These are phyloP conservation scores for Yamadazyma taylorii DNA, from an alignment of 1,139 yeast species.

Conservation along the genomic window DNA sequence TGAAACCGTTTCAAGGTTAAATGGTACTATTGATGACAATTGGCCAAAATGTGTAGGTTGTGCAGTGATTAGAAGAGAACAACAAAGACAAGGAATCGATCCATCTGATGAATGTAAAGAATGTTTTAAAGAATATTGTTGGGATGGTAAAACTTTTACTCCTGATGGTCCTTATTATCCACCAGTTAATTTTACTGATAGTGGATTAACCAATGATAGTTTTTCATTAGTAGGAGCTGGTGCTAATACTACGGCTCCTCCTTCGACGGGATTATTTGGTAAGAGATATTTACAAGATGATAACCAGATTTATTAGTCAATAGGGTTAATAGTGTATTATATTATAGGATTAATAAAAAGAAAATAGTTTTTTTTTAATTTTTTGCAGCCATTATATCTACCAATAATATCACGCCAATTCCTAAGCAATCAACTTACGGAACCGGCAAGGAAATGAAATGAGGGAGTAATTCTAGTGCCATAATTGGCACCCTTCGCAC, in stretches of 20 bases:
- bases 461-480: not conserved
- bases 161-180: conserved; percentile 16
- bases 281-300: conserved; percentile 1
- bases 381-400: not conserved
- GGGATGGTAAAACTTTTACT: conserved; percentile 33
- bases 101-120: conserved; percentile 40
- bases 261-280: not conserved
- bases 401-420: conserved; percentile 1
- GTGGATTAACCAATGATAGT: conserved; percentile 27
- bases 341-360: too few species aligned
- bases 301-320: not conserved
- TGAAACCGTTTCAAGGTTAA: conserved; percentile 30
- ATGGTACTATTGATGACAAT: conserved; percentile 35
- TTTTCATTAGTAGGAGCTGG: conserved; percentile 14
- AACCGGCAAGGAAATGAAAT: conserved; percentile 5
- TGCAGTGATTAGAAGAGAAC: conserved; percentile 45
- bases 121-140: conserved; percentile 42
- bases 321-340: not conserved
- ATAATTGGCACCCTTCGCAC: not conserved
- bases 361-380: too few species aligned
- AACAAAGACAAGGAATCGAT: conserved; percentile 38
- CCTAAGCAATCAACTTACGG: conserved; percentile 3
- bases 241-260: conserved; percentile 3
- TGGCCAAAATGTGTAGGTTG: conserved; percentile 46
- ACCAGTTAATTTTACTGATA: conserved; percentile 29